Conservation (phyloP, 352 stramenopile species). For the Labyrinthula sp. region DNA sequence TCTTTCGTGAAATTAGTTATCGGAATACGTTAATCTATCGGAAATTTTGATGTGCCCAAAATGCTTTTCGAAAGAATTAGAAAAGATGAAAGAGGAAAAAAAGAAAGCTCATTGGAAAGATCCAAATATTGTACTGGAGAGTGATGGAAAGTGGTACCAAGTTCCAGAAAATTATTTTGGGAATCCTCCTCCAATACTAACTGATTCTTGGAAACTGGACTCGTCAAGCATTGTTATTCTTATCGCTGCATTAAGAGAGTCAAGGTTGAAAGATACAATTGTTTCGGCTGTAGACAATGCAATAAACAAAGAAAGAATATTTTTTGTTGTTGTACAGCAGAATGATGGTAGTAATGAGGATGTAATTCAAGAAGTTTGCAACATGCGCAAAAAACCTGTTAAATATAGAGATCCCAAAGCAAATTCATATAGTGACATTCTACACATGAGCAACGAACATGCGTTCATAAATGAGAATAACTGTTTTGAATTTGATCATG, state of each 20-base stretch:
- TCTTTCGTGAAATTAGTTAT: no score
- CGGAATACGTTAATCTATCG: no score
- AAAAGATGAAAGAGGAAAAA: no score
- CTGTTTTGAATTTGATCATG: constrained; percentile 41
- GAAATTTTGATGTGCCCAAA: no score
- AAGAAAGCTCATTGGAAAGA: constrained; percentile 23
- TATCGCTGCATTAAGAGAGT: constrained; percentile 26
- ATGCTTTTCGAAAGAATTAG: no score
- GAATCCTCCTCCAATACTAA: constrained; percentile 10
- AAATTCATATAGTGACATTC: no score
- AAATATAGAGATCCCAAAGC: background rate
- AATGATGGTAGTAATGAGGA: constrained; percentile 42
- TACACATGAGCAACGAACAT: no score
- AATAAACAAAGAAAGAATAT: constrained; percentile 40
- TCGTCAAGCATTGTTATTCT: constrained; percentile 24
- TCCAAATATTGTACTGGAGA: constrained; percentile 23
- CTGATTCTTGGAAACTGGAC: constrained; percentile 3
- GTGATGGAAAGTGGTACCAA: constrained; percentile 11
- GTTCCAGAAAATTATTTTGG: constrained; percentile 23
- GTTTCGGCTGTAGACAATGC: constrained; percentile 38
- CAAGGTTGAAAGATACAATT: constrained; percentile 13
- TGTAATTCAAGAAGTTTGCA: constrained; percentile 36
- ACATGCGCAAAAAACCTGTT: constrained; percentile 14
- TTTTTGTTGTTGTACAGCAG: constrained; percentile 51
- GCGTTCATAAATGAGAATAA: constrained; percentile 17